Evolutionary conservation across 306 rosid genomes (phyloP), one percentile per base, ranked within the genome.

Genomic region (Sechiopsis laciniata): DNA sequence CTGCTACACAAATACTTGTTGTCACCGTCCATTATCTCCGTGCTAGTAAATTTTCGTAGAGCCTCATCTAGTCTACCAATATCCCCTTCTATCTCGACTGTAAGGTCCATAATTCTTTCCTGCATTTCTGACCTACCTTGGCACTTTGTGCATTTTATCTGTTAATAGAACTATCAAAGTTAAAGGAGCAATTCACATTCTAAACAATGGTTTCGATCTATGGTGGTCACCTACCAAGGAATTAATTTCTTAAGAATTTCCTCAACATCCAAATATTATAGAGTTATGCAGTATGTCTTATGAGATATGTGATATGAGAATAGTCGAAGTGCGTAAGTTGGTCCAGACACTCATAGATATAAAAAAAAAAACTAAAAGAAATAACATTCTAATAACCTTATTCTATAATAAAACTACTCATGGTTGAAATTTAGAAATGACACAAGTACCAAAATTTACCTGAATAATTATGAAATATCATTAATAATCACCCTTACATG

Each of bases 11-110:
- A 90, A 84, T 94, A 94, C 84, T 89, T 94, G 84, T 94, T 94
- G 77, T 89, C 96, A 74, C 97, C 99, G 75, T 91, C 99, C 79
- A 94, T 84, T 77, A 82, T 80, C 88, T 94, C 99, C 1, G 97
- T 87, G 72, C 87, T 81, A 2, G 99, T 89, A 79, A 88, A 94
- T 74, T 78, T 81, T 55, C 82, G 84, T 54, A 94, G 92, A 68
- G 99, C 97, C 79, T 94, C 97, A 65, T 76, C 86, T 75, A 94
- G 78, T 79, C 87, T 89, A 80, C 88, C 76, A 82, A 93, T 88
- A 74, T 93, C 94, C 75, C 98, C 98, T 84, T 86, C 96, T 75
- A 93, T 93, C 89, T 87, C 97, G 78, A 93, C 97, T 16, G 97
- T 85, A 37, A 93, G 85, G 84, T 93, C 98, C 98, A 93, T 91